Conservation (phyloP, 176 grass and related monocot genomes). For the Oryza meyeriana region DNA sequence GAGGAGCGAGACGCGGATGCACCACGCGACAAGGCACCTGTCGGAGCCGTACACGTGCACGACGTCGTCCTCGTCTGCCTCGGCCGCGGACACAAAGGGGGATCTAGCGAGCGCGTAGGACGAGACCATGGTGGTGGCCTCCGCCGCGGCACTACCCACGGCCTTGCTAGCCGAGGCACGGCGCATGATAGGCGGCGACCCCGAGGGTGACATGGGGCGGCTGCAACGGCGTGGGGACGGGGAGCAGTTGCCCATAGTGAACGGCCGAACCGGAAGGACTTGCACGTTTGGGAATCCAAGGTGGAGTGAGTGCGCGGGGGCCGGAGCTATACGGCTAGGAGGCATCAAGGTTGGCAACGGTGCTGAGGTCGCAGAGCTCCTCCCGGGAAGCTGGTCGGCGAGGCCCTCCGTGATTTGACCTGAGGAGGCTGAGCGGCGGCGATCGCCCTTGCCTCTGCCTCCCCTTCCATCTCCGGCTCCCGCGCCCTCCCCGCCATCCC, state of each 20-base stretch:
- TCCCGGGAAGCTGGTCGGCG: too few relatives aligned
- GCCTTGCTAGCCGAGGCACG: neutral
- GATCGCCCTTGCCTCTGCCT: too few relatives aligned
- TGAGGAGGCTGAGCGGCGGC: too few relatives aligned
- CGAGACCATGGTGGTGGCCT: slow-evolving; percentile 13
- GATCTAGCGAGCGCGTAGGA: slow-evolving; percentile 47
- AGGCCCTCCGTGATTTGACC: too few relatives aligned
- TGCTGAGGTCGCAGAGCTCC: too few relatives aligned
- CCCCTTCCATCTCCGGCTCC: too few relatives aligned
- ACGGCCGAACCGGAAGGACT: neutral
- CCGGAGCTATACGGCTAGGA: too few relatives aligned
- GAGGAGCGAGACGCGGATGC: slow-evolving; percentile 75
- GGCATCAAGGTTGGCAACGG: too few relatives aligned
- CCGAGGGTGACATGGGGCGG: slow-evolving; percentile 16
- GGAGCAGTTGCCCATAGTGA: slow-evolving; percentile 54
- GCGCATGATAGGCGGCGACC: slow-evolving; percentile 14
- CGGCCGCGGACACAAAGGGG: slow-evolving; percentile 31
- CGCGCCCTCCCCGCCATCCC: too few relatives aligned
- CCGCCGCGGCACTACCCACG: neutral
- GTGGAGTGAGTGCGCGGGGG: neutral
- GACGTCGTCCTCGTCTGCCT: slow-evolving; percentile 20
- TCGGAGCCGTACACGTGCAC: slow-evolving; percentile 84
- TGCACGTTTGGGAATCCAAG: neutral
- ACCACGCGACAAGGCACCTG: slow-evolving; percentile 64
- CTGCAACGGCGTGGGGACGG: slow-evolving; percentile 49